Percentiles rank a stretch among this genome's conserved stretches.
Evolutionary conservation across 1,139 yeast species (phyloP).

Genomic region (Candida sanyaensis): DNA sequence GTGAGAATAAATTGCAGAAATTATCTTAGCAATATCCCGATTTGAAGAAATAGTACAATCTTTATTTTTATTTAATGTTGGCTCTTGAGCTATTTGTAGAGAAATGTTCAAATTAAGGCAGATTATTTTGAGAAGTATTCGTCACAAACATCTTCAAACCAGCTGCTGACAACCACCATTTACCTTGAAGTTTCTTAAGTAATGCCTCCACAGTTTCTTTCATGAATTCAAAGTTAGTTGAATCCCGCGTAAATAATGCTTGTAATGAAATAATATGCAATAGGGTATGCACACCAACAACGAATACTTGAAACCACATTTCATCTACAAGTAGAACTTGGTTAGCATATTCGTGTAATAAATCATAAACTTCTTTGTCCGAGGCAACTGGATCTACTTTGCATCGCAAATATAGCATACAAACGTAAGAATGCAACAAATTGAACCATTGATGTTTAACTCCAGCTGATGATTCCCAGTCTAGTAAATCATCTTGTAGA

Average conservation of each 20-base stretch:
- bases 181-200: neutral
- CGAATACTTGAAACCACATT: constrained; percentile 18
- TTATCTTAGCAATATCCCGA: no score
- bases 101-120: no score
- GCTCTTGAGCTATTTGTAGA: no score
- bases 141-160: neutral
- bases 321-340: constrained; percentile 1
- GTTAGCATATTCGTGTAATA: neutral
- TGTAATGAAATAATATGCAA: constrained; percentile 25
- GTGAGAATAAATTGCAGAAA: no score
- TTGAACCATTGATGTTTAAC: constrained; percentile 15
- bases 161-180: constrained; percentile 2
- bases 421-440: constrained; percentile 18
- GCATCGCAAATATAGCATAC: constrained; percentile 23
- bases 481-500: constrained; percentile 18
- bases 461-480: constrained; percentile 9
- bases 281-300: constrained; percentile 23
- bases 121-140: no score
- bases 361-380: constrained; percentile 8
- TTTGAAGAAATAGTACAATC: no score
- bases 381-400: constrained; percentile 25
- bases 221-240: neutral
- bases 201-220: neutral
- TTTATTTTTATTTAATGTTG: no score
- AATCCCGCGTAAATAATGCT: constrained; percentile 9